Percentiles rank a stretch among this genome's conserved stretches.
phyloP scores from a whole-genome alignment of 1,284 basidiomycete species.

The Leccinum fallax region DNA sequence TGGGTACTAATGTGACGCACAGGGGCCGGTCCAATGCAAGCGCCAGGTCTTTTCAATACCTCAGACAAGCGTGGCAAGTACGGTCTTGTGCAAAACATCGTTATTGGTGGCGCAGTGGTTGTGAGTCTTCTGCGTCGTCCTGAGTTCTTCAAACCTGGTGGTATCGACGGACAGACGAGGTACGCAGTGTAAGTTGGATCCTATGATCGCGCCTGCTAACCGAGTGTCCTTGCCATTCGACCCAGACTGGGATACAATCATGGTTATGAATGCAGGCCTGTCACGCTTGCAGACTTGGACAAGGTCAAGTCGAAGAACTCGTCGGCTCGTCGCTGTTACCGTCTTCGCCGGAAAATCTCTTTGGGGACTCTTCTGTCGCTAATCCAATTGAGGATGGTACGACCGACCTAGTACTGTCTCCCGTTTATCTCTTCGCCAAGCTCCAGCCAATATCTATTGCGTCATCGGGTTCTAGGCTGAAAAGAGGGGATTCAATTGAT shows the following conservation, averaged over 20 bases:
- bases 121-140: slow-evolving; percentile 74
- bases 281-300: slow-evolving; percentile 66
- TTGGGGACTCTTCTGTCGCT: slow-evolving; percentile 1
- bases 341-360: slow-evolving; percentile 21
- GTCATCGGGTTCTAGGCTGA: slow-evolving; percentile 20
- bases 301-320: slow-evolving; percentile 71
- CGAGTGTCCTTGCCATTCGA: not conserved
- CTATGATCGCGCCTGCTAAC: slow-evolving; percentile 2
- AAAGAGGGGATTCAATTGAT: slow-evolving; percentile 51
- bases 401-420: slow-evolving; percentile 49
- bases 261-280: slow-evolving; percentile 62
- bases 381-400: slow-evolving; percentile 1
- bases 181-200: slow-evolving; percentile 27
- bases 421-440: slow-evolving; percentile 54
- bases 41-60: slow-evolving; percentile 64
- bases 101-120: slow-evolving; percentile 80
- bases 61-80: slow-evolving; percentile 72
- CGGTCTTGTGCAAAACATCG: slow-evolving; percentile 84
- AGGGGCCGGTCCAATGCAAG: slow-evolving; percentile 86
- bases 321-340: slow-evolving; percentile 38
- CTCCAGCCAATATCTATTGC: slow-evolving; percentile 46
- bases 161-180: slow-evolving; percentile 68
- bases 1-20: slow-evolving; percentile 6
- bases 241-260: slow-evolving; percentile 80
- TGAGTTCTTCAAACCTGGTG: slow-evolving; percentile 66